A percentile compares a stretch with the other conserved stretches of the same genome.
These are phyloP conservation scores for Lasiodiplodia citricola DNA, from an alignment of 2,329 filamentous ascomycete genomes.

Conservation along the genomic window DNA sequence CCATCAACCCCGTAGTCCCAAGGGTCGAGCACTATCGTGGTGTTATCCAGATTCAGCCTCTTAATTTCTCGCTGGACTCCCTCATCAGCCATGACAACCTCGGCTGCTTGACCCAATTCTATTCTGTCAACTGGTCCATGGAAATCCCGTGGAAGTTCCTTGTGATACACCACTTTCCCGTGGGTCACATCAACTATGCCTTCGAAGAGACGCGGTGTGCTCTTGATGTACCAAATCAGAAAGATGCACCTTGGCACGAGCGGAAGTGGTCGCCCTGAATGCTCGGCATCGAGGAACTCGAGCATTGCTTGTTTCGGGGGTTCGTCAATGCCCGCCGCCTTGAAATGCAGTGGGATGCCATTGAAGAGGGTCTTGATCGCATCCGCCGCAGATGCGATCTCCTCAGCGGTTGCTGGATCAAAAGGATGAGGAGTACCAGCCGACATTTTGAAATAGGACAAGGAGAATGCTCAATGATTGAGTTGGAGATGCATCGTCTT, in stretches of 20 bases:
- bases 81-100: not conserved
- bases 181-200: slow-evolving; percentile 5
- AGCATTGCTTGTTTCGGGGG: slow-evolving; percentile 1
- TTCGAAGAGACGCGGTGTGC: not conserved
- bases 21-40: not conserved
- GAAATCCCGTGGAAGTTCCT: slow-evolving; percentile 7
- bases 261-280: not conserved
- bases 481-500: not conserved
- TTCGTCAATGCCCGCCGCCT: not conserved
- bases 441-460: not conserved
- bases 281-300: not conserved
- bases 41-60: not conserved
- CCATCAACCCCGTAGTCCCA: slow-evolving; percentile 4
- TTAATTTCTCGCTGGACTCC: not conserved
- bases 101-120: not conserved
- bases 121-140: not conserved
- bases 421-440: not conserved
- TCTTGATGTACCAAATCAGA: slow-evolving; percentile 2
- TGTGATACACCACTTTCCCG: not conserved
- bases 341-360: not conserved
- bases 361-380: not conserved
- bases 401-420: not conserved
- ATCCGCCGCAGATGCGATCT: not conserved
- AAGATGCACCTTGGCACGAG: not conserved
- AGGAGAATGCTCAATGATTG: not conserved